phyloP scores from a whole-genome alignment of 1,139 yeast genomes.

The Suhomyces bolitotheri region DNA sequence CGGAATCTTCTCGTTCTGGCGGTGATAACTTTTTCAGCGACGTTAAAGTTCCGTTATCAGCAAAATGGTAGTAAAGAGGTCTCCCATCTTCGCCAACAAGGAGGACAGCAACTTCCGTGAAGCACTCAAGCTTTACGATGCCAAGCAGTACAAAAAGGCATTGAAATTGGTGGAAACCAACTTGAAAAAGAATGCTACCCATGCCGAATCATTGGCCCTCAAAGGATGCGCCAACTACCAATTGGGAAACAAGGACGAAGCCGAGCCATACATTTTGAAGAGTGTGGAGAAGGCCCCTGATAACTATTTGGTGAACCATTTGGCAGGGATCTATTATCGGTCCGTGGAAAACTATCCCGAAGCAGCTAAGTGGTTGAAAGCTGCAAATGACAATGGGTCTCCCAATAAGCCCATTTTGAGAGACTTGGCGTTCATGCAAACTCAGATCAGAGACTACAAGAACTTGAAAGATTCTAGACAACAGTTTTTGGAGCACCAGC shows the following conservation, averaged over 20 bases:
- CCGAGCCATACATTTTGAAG: constrained; percentile 57
- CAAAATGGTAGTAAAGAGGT: constrained; percentile 27
- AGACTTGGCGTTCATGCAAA: constrained; percentile 77
- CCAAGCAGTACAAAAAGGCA: constrained; percentile 84
- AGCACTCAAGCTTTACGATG: constrained; percentile 80
- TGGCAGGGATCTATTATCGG: constrained; percentile 82
- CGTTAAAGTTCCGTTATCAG: background rate
- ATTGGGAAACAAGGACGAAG: constrained; percentile 61
- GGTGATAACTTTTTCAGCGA: constrained; percentile 3
- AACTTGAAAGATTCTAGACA: constrained; percentile 64
- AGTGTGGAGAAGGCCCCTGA: constrained; percentile 58
- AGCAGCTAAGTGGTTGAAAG: constrained; percentile 77
- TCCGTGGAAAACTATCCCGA: constrained; percentile 67
- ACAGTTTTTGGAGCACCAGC: constrained; percentile 67
- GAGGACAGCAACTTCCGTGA: constrained; percentile 74
- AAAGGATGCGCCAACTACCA: constrained; percentile 71
- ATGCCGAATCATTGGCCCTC: constrained; percentile 81
- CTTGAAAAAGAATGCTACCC: constrained; percentile 72
- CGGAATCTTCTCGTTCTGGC: too few species aligned
- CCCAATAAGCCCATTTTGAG: constrained; percentile 77
- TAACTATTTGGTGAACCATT: constrained; percentile 78
- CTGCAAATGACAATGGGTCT: constrained; percentile 79
- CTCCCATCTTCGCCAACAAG: constrained; percentile 47
- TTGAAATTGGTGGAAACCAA: constrained; percentile 73
- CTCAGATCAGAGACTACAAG: constrained; percentile 75